Evolutionary conservation across 2,329 filamentous ascomycete species (phyloP).

Genomic region (Fusarium succisae): DNA sequence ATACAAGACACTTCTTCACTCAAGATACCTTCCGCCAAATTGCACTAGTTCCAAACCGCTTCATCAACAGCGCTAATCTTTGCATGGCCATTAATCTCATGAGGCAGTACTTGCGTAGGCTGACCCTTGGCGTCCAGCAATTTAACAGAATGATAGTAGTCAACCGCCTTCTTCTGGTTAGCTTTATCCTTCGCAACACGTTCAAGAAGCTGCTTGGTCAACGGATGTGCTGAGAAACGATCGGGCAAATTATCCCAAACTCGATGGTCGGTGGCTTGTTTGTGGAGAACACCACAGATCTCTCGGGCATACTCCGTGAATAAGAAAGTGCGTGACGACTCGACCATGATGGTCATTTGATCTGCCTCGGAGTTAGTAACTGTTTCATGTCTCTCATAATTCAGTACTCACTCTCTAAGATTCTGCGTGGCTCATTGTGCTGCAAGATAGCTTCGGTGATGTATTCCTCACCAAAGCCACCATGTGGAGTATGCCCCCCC

Average conservation of each 20-base stretch:
- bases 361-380: neutral
- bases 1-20: neutral
- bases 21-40: fast-evolving
- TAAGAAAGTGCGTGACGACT: conserved; percentile 4
- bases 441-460: neutral
- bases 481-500: conserved; percentile 15
- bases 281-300: conserved; percentile 7
- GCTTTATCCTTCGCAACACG: conserved; percentile 1
- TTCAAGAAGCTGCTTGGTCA: neutral
- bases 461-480: conserved; percentile 11
- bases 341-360: conserved; percentile 26
- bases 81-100: neutral
- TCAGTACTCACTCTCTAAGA: neutral
- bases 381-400: fast-evolving
- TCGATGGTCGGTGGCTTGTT: neutral
- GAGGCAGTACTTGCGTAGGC: neutral
- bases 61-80: neutral
- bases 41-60: neutral
- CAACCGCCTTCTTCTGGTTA: neutral
- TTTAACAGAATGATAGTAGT: conserved; percentile 12
- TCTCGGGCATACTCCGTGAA: conserved; percentile 18
- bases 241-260: conserved; percentile 18
- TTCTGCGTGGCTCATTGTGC: conserved; percentile 4
- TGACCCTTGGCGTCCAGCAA: neutral
- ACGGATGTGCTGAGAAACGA: conserved; percentile 6